phyloP scores from a whole-genome alignment of 345 rosid genomes.

The Brassica nigra region DNA sequence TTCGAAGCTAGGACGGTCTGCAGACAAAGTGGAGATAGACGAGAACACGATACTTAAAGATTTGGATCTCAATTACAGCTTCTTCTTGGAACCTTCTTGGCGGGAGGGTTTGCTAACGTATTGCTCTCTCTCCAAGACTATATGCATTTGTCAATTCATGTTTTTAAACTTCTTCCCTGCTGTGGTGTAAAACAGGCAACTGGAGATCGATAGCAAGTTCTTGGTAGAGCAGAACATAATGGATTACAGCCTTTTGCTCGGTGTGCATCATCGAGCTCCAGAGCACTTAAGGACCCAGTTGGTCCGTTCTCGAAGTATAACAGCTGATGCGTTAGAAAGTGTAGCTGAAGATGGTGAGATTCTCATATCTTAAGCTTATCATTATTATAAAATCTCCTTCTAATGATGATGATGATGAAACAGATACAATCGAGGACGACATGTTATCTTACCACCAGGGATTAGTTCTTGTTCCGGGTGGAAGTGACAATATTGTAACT shows the following conservation, averaged over 20 bases:
- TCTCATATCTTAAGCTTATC: not conserved
- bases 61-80: conserved; percentile 80
- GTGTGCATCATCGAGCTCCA: conserved; percentile 99
- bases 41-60: conserved; percentile 95
- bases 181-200: conserved; percentile 58
- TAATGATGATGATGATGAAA: conserved; percentile 2
- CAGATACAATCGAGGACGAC: conserved; percentile 78
- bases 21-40: conserved; percentile 88
- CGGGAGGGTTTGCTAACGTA: conserved; percentile 78
- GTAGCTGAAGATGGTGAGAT: conserved; percentile 88
- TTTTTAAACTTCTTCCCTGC: not conserved
- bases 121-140: conserved; percentile 3
- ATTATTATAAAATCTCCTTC: not conserved
- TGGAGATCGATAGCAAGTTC: conserved; percentile 81
- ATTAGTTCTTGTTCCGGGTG: conserved; percentile 87
- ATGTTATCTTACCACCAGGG: conserved; percentile 81
- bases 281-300: conserved; percentile 63
- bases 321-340: conserved; percentile 71
- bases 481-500: conserved; percentile 69
- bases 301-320: conserved; percentile 47
- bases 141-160: not conserved
- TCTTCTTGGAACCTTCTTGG: conserved; percentile 96
- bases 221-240: conserved; percentile 82
- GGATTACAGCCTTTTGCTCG: conserved; percentile 98
- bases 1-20: conserved; percentile 89